Base-by-base conservation (phyloP, 2,329 filamentous ascomycete genomes). In the Fusarium pininemorale region DNA sequence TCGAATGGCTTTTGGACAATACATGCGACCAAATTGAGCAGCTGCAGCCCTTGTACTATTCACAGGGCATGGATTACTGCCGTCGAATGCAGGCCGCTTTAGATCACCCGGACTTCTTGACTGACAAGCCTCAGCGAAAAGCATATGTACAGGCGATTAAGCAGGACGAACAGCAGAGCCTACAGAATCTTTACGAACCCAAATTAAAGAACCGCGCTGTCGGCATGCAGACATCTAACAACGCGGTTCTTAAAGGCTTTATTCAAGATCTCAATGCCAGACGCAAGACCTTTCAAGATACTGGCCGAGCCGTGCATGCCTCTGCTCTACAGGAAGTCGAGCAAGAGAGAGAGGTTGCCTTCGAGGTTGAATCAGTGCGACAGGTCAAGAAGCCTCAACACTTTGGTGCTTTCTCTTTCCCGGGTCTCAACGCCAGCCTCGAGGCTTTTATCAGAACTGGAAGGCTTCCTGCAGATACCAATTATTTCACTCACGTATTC, bases 31-130 rank as follows among this genome's bases (percentile, higher is more conserved):
- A 82, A 3, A 90, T 90, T 22, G 88, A 91, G 69, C 87, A 91
- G 47, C 77, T 92, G 0, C 87, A 89, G 45, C 85, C 87, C 0
- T 81, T 93, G 0, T 91, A 90, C 72, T 85, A 86, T 38, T 83
- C 89, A 0, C 90, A 93, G 74, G 90, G 90, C 0, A 80, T 83
- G 9, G 89, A 92, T 65, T 92, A 88, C 69, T 89, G 89, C 63
- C 84, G 85, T 4, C 85, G 90, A 6, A 85, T 82, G 10, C 84
- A 92, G 57, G 88, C 88, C 0, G 80, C 81, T 1, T 71, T 83
- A 15, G 80, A 84, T 3, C 79, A 89, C 62, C 79, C 84, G 0
- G 76, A 86, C 0, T 88, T 86, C 24, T 74, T 90, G 0, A 69
- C 68, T 0, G 78, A 87, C 15, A 48, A 70, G 0, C 16, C 76